Percentiles rank a stretch among this genome's conserved stretches.
Conservation (phyloP, 2,329 filamentous ascomycete genomes). For the Penicillium sp. region DNA sequence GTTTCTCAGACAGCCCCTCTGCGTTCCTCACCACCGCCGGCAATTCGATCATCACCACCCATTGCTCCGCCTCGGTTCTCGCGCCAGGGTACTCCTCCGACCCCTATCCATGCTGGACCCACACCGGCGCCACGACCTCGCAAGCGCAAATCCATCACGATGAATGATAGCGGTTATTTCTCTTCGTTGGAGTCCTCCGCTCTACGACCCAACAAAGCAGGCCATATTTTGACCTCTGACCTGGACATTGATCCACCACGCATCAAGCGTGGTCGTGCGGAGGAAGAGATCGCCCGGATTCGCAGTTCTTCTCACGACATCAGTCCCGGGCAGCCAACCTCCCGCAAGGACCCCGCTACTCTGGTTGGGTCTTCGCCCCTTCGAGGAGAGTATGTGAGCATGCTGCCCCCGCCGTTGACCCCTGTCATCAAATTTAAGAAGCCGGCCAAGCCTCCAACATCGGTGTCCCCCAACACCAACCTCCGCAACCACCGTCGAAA, state of each 20-base stretch:
- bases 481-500: constrained; percentile 79
- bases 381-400: constrained; percentile 51
- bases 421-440: constrained; percentile 76
- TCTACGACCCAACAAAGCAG: constrained; percentile 62
- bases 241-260: constrained; percentile 65
- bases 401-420: constrained; percentile 70
- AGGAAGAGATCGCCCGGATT: constrained; percentile 90
- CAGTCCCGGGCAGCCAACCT: constrained; percentile 61
- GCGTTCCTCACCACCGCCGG: constrained; percentile 46
- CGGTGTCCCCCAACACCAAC: constrained; percentile 88
- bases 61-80: constrained; percentile 54
- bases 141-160: constrained; percentile 70
- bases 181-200: constrained; percentile 91
- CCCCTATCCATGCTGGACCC: constrained; percentile 59
- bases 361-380: constrained; percentile 61
- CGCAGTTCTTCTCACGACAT: constrained; percentile 82
- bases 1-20: constrained; percentile 27
- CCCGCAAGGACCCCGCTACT: constrained; percentile 30
- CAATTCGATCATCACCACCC: constrained; percentile 86
- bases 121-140: constrained; percentile 60
- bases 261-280: constrained; percentile 82
- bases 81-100: constrained; percentile 66
- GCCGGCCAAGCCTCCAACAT: constrained; percentile 59
- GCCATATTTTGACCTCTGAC: constrained; percentile 67
- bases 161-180: constrained; percentile 95